phyloP scores from a whole-genome alignment of 306 rosid genomes.

The Erythrophleum fordii region DNA sequence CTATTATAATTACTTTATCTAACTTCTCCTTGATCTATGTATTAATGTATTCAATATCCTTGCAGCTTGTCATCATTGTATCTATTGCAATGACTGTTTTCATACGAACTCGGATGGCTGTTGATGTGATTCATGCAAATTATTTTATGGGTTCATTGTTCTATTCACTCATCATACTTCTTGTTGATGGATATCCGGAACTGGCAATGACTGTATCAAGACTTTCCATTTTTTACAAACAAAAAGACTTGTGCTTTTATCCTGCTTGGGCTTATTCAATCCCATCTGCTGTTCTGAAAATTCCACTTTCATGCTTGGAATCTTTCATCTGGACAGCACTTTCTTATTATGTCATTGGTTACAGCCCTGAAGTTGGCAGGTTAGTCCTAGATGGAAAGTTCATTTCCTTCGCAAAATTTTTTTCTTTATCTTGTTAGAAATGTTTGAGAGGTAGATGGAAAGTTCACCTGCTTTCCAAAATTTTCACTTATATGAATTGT shows the following conservation, averaged over 20 bases:
- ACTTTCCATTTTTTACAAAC: constrained; percentile 58
- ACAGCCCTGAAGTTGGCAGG: constrained; percentile 66
- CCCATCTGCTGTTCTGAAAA: constrained; percentile 56
- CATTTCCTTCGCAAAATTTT: neutral
- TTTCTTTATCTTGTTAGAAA: too few relatives aligned
- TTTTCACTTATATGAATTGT: too few relatives aligned
- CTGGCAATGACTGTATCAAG: constrained; percentile 60
- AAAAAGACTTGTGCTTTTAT: constrained; percentile 57
- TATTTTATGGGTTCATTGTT: constrained; percentile 60
- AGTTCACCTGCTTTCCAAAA: too few relatives aligned
- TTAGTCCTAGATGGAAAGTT: constrained; percentile 31
- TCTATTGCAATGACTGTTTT: constrained; percentile 63
- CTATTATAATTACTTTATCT: constrained; percentile 1
- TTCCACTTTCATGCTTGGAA: constrained; percentile 62
- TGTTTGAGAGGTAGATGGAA: too few relatives aligned
- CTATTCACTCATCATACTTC: constrained; percentile 55
- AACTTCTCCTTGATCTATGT: constrained; percentile 27
- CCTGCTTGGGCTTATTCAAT: constrained; percentile 67
- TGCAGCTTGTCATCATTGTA: constrained; percentile 58
- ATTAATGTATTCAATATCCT: constrained; percentile 19
- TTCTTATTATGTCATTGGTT: constrained; percentile 64
- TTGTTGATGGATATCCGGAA: constrained; percentile 52
- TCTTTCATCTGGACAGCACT: constrained; percentile 61
- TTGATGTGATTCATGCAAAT: constrained; percentile 47
- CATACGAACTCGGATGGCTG: constrained; percentile 52